Evolutionary conservation across 2,329 filamentous ascomycete species (phyloP).

Genomic region (Penicillium capsulatum): DNA sequence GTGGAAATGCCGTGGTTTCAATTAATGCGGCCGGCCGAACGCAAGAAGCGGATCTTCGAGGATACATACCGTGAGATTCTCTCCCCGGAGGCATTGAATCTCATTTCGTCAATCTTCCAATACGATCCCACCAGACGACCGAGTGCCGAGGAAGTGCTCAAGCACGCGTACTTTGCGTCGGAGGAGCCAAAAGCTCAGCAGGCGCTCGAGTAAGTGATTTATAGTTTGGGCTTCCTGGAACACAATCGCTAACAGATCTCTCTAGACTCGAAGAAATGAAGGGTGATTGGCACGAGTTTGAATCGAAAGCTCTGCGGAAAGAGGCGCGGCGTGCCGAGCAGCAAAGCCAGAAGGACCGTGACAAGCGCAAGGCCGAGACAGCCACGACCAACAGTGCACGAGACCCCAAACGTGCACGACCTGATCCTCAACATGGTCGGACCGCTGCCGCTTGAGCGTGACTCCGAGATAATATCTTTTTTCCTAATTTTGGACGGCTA

Average conservation of each 20-base stretch:
- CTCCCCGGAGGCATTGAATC: constrained; percentile 74
- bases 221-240: neutral
- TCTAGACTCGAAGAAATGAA: constrained; percentile 69
- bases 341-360: constrained; percentile 42
- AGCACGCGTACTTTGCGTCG: constrained; percentile 79
- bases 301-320: constrained; percentile 88
- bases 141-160: constrained; percentile 74
- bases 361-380: constrained; percentile 46
- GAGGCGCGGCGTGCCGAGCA: constrained; percentile 55
- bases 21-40: constrained; percentile 72
- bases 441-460: neutral
- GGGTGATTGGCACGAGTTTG: constrained; percentile 98
- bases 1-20: constrained; percentile 98
- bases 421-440: constrained; percentile 17
- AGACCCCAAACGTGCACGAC: constrained; percentile 38
- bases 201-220: constrained; percentile 67
- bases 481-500: neutral
- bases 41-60: constrained; percentile 69
- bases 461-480: neutral
- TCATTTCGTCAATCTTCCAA: constrained; percentile 77
- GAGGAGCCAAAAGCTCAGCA: constrained; percentile 76
- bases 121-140: constrained; percentile 85
- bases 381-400: constrained; percentile 34
- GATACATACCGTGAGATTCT: constrained; percentile 76
- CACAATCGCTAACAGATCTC: constrained; percentile 3